These are phyloP conservation scores for Reutealis trisperma DNA, from an alignment of 345 rosid species.

Conservation along the genomic window DNA sequence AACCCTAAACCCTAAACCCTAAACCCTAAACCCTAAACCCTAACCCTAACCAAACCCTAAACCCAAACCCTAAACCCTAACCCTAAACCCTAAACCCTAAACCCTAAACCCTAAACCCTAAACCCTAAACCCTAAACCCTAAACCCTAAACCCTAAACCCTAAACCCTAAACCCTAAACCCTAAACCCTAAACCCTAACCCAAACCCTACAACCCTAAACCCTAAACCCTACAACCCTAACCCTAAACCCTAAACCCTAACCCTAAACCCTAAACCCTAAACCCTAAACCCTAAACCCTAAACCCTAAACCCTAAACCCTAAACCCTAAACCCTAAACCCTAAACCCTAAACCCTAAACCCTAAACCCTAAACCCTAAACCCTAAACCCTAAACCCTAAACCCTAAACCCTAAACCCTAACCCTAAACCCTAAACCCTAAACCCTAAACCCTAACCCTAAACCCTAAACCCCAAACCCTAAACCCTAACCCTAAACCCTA, in stretches of 20 bases:
- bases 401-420: constrained; percentile 6
- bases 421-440: constrained; percentile 24
- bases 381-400: constrained; percentile 21
- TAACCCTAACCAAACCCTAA: constrained; percentile 15
- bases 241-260: constrained; percentile 6
- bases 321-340: constrained; percentile 1
- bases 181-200: too few species aligned
- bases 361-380: constrained; percentile 13
- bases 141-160: constrained; percentile 18
- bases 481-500: constrained; percentile 5
- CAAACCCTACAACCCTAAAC: too few species aligned
- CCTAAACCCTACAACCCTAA: background rate
- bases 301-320: constrained; percentile 18
- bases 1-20: constrained; percentile 2
- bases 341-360: constrained; percentile 12
- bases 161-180: too few species aligned
- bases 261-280: constrained; percentile 16
- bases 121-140: constrained; percentile 14
- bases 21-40: constrained; percentile 18
- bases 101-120: constrained; percentile 19
- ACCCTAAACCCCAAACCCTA: constrained; percentile 13
- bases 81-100: constrained; percentile 22
- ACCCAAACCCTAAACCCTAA: constrained; percentile 19
- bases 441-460: constrained; percentile 10
- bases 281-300: constrained; percentile 16